phyloP scores from a whole-genome alignment of 2,329 filamentous ascomycete species.

The Alternaria tenuissima region DNA sequence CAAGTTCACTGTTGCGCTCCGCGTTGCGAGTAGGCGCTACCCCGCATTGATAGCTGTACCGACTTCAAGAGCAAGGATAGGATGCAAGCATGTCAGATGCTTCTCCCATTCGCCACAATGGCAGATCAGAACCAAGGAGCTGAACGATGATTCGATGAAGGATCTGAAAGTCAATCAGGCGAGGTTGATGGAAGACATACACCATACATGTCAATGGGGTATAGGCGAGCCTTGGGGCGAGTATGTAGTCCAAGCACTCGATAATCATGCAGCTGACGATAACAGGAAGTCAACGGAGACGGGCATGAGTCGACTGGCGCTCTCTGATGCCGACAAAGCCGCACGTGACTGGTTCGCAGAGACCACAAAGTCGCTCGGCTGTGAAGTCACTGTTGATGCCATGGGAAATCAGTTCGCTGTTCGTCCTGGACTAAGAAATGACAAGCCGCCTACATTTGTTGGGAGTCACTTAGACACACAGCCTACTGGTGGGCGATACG shows the following conservation, averaged over 20 bases:
- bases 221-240: constrained; percentile 71
- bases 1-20: constrained; percentile 24
- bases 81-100: constrained; percentile 16
- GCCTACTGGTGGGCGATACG: constrained; percentile 72
- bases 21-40: constrained; percentile 33
- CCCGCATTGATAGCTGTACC: constrained; percentile 25
- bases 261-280: constrained; percentile 6
- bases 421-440: constrained; percentile 67
- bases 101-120: constrained; percentile 47
- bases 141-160: constrained; percentile 61
- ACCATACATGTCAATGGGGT: constrained; percentile 73
- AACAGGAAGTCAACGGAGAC: constrained; percentile 66
- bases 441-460: constrained; percentile 69
- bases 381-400: constrained; percentile 71
- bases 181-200: constrained; percentile 69
- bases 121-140: constrained; percentile 54
- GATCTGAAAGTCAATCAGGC: constrained; percentile 65
- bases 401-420: constrained; percentile 86
- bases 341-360: constrained; percentile 79
- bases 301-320: constrained; percentile 77
- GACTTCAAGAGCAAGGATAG: constrained; percentile 8
- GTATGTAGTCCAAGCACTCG: constrained; percentile 50
- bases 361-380: constrained; percentile 69
- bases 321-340: constrained; percentile 75
- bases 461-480: constrained; percentile 71